Base-by-base conservation (phyloP, 352 stramenopile genomes). In the Pythium rishiriense region DNA sequence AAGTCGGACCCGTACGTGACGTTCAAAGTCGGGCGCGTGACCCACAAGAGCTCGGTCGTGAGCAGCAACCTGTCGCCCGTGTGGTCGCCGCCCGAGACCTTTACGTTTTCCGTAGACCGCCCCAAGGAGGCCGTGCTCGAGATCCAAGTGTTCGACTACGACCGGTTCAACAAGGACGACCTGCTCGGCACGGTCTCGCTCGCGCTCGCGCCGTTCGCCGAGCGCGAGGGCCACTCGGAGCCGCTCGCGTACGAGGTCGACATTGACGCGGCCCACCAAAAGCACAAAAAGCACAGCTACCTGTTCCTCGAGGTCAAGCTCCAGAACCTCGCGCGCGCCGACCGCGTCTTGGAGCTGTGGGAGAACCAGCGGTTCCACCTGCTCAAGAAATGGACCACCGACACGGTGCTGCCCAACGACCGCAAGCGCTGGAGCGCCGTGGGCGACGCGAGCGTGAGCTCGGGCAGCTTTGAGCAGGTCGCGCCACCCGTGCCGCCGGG, bases 1-100 rank as follows among this genome's bases (percentile, higher is more conserved):
- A 94, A 94, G 75, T 91, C 81, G 60, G 86, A 94, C 66, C 85
- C 85, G 58, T 93, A 94, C 66, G 74, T 93, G 41, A 71, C 84
- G 25, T 90, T 94, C 66, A 86, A 88, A 47, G 61, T 93, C 29
- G 77, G 79, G 57, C 75, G 73, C 45, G 76, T 73, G 39, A 88
- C 72, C 59, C 85, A 85, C 63, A 89, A 87, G 70, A 91, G 79
- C 72, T 87, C 83, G 42, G 72, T 78, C 41, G 75, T 90, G 42
- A 51, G 64, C 14, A 75, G 72, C 45, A 79, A 82, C 41, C 60
- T 94, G 19, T 88, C 90, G 45, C 83, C 85, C 9, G 75, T 82
- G 52, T 94, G 86, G 84, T 71, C 75, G 43, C 82, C 81, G 3
- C 72, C 80, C 39, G 75, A 88, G 67, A 85, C 64, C 5, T 93